Conservation (phyloP, 176 grass and related monocot species). For the Zoysia pacifica region DNA sequence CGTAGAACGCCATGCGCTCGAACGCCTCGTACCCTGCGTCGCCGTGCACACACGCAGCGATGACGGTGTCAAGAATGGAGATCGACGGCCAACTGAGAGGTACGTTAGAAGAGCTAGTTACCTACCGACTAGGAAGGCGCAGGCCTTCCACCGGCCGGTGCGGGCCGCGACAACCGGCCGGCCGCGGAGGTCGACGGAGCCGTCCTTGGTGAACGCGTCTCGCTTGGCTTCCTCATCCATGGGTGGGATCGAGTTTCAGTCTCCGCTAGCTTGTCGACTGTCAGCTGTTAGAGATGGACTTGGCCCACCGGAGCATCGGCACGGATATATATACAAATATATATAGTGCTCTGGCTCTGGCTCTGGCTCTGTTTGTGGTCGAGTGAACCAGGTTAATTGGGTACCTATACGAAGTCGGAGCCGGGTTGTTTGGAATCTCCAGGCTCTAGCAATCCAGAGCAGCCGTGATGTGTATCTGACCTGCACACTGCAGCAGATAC, state of each 20-base stretch:
- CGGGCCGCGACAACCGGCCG: slow-evolving; percentile 48
- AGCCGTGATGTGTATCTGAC: too few species aligned
- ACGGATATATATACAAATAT: background rate
- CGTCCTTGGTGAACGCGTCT: slow-evolving; percentile 54
- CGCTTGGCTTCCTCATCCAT: slow-evolving; percentile 34
- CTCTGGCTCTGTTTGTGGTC: too few species aligned
- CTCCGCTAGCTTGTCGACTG: too few species aligned
- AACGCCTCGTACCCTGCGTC: slow-evolving; percentile 68
- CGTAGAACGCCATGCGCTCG: slow-evolving; percentile 90
- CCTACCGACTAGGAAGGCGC: slow-evolving; percentile 70
- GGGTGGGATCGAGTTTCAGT: background rate
- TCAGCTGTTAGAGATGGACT: background rate
- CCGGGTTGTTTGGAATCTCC: too few species aligned
- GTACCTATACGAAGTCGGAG: too few species aligned
- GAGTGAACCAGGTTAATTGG: too few species aligned
- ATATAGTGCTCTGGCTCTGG: background rate
- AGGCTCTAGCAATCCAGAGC: too few species aligned
- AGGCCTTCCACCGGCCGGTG: slow-evolving; percentile 80
- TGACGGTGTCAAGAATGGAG: too few species aligned
- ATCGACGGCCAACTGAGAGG: too few species aligned
- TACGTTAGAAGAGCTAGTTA: background rate
- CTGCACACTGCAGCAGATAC: too few species aligned
- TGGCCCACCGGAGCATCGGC: background rate
- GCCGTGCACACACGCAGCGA: too few species aligned
- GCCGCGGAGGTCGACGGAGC: slow-evolving; percentile 67